phyloP scores from a whole-genome alignment of 1,139 yeast species.

The Taphrina flavorubra region DNA sequence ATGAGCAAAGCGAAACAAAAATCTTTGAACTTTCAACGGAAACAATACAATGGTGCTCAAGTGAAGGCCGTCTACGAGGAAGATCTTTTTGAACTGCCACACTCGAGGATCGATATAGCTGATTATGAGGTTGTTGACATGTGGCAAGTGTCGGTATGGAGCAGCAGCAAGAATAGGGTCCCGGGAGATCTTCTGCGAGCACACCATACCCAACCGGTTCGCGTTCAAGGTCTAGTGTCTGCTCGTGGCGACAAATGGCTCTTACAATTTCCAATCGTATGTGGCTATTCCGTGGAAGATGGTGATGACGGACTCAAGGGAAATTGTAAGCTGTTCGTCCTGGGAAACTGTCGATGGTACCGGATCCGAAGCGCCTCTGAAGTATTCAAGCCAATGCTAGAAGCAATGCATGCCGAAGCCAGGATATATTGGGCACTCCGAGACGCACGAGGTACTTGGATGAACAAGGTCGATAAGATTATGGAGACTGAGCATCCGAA shows the following conservation, averaged over 20 bases:
- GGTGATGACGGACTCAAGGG: constrained; percentile 9
- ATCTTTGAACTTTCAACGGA: not conserved
- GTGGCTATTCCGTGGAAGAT: constrained; percentile 21
- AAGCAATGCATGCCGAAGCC: constrained; percentile 14
- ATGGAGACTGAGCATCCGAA: not conserved
- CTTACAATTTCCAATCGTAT: constrained; percentile 2
- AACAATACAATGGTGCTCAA: not conserved
- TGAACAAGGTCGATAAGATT: constrained; percentile 3
- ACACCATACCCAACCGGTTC: constrained; percentile 3
- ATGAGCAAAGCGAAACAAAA: not conserved
- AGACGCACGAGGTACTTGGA: constrained; percentile 18
- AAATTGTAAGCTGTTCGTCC: constrained; percentile 10
- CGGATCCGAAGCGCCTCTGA: not conserved
- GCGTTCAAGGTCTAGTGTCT: not conserved
- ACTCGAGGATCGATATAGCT: not conserved
- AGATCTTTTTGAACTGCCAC: not conserved
- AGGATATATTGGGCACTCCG: constrained; percentile 9
- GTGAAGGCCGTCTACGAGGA: constrained; percentile 1
- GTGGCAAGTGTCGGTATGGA: not conserved
- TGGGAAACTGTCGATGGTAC: constrained; percentile 23
- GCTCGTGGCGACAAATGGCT: not conserved
- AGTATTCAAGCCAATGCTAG: not conserved
- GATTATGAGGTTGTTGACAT: constrained; percentile 12
- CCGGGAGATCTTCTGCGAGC: constrained; percentile 15
- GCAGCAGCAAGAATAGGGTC: not conserved